Percentiles rank a stretch among this genome's conserved stretches.
Evolutionary conservation across 2,329 filamentous ascomycete genomes (phyloP).

Genomic region (Hypoxylon sp.): DNA sequence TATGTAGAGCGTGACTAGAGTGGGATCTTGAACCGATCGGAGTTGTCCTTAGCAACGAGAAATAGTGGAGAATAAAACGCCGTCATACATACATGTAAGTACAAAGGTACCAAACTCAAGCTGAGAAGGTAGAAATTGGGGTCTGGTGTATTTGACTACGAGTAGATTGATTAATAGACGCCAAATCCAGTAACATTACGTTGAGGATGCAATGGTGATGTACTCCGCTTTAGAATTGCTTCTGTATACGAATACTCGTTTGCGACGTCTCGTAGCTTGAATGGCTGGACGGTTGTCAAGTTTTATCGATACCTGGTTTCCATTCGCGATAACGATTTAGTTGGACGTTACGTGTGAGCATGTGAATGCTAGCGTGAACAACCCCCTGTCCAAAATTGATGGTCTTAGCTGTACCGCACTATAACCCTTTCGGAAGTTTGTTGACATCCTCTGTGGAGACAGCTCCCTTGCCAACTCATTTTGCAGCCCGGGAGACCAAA

Average conservation of each 20-base stretch:
- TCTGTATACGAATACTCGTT: background rate
- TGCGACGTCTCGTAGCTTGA: background rate
- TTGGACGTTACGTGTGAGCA: slow-evolving; percentile 23
- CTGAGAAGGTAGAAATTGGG: background rate
- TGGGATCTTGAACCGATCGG: slow-evolving; percentile 4
- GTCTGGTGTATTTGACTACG: background rate
- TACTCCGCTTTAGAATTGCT: background rate
- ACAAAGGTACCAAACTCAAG: background rate
- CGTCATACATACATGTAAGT: too few relatives aligned
- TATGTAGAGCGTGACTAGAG: slow-evolving; percentile 1
- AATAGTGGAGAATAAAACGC: slow-evolving; percentile 3
- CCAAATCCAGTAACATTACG: background rate
- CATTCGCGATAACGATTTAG: background rate
- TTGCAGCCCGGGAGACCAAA: slow-evolving; percentile 39
- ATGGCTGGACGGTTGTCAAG: background rate
- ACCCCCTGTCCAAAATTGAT: slow-evolving; percentile 29
- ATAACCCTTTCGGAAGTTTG: slow-evolving; percentile 46
- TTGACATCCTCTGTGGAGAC: slow-evolving; percentile 42
- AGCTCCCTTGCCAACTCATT: slow-evolving; percentile 43
- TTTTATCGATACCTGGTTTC: slow-evolving; percentile 26
- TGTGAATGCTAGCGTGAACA: slow-evolving; percentile 21
- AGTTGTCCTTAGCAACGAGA: slow-evolving; percentile 3
- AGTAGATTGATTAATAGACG: background rate
- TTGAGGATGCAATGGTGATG: background rate
- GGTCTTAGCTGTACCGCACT: slow-evolving; percentile 31